Base-by-base conservation (phyloP, 768 basidiomycete genomes). In the Amanita polypyramis region DNA sequence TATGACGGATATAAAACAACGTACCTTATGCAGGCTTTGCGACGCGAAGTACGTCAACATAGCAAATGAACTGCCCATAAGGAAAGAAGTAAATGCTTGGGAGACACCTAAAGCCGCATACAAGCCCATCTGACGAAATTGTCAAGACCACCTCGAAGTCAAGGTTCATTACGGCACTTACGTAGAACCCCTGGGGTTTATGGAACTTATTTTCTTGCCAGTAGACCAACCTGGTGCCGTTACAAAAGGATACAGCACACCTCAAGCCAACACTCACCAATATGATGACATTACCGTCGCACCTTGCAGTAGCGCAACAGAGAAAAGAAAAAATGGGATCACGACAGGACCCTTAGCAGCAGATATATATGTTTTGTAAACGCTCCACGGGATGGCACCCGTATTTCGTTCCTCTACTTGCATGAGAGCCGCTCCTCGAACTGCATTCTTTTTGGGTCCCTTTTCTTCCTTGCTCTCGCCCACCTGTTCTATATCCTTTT, bases 351-450 rank as follows among this genome's bases (percentile, higher is more conserved):
- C 90, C 25, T 77, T 76, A 1, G 81, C 92, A 3, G 89, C 87
- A 27, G 67, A 62, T 42, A 85, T 57, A 60, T 91, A 95, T 29
- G 73, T 58, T 58, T 66, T 73, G 54, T 82, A 82, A 9, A 81
- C 73, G 1, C 62, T 52, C 54, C 63, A 57, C 29, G 71, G 68
- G 53, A 91, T 75, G 0, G 85, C 76, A 3, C 90, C 92, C 0
- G 77, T 80, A 54, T 84, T 85, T 14, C 90, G 71, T 60, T 93
- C 89, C 62, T 94, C 92, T 20, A 66, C 69, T 57, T 91, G 86
- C 87, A 93, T 94, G 36, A 92, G 65, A 9, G 66, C 68, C 17
- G 72, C 70, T 4, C 76, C 76, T 21, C n/a, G 40, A 12, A 59
- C 62, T 42, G 59, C 62, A 30, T 63, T 50, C 65, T 65, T 58